Evolutionary conservation across 768 basidiomycete genomes (phyloP), one percentile per base, ranked within the genome.

Genomic region (Crepidotus variabilis): DNA sequence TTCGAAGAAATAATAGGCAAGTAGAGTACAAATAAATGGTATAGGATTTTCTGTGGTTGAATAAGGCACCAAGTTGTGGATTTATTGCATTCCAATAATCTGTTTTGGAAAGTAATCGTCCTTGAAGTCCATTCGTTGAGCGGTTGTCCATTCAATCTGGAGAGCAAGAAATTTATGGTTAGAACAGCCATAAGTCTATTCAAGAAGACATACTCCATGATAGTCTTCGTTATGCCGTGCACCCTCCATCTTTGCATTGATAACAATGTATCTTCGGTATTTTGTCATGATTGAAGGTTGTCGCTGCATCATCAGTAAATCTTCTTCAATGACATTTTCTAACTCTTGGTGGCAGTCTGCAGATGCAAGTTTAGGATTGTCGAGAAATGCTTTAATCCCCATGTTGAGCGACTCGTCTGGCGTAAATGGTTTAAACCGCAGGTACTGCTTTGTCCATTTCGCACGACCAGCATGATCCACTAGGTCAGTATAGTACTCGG

Each of bases 231-330:
- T 57, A 28, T 58, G 56, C 10, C 54, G 58, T 59, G 78, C 72
- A 33, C 64, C 67, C 46, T 69, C 64, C 49, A 73, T 71, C 61
- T 55, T 34, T 14, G 58, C 53, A 22, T 66, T 76, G 35, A 92
- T 70, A 1, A 88, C 75, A 10, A 88, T 82, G 68, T 81, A 91
- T 23, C 90, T 81, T 23, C 90, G 80, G 63, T 85, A 84, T 28
- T 74, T 63, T 48, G 75, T 69, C 80, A 87, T 84, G 34, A 90
- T 72, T 21, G 62, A 68, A n/a, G 85, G 87, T 57, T 90, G 87
- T 46, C 70, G 67, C 61, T 87, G 85, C 75, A 89, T 80, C 39
- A 61, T 63, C 23, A 65, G 57, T 60, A 90, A 63, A 59, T 87
- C 83, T 16, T 70, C 66, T 2, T 69, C 65, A 43, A 90, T 73